Evolutionary conservation across 2,329 filamentous ascomycete species (phyloP).

Genomic region (Tolypocladium paradoxum): DNA sequence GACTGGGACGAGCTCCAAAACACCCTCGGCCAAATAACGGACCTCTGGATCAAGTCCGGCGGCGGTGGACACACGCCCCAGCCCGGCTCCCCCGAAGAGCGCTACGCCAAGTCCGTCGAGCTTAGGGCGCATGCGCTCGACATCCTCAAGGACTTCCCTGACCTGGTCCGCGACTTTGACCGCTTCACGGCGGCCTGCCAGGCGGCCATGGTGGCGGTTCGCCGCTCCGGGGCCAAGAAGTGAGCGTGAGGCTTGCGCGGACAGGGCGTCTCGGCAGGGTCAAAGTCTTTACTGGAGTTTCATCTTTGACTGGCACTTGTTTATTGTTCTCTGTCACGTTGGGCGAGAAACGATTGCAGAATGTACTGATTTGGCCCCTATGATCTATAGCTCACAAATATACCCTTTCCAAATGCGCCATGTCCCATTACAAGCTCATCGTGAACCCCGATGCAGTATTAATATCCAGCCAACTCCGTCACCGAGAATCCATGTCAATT

Average conservation of each 20-base stretch:
- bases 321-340: too few species aligned
- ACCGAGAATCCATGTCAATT: background rate
- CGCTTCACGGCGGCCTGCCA: constrained; percentile 10
- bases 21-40: constrained; percentile 6
- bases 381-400: background rate
- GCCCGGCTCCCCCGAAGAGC: constrained; percentile 1
- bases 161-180: constrained; percentile 17
- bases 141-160: constrained; percentile 15
- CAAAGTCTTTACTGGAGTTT: background rate
- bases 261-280: background rate
- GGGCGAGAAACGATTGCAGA: background rate
- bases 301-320: background rate
- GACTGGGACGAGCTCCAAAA: constrained; percentile 15
- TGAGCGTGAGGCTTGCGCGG: background rate
- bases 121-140: constrained; percentile 11
- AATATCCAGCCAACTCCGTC: background rate
- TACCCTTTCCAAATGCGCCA: background rate
- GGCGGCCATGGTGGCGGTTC: constrained; percentile 3
- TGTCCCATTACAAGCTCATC: background rate
- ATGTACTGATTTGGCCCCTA: background rate
- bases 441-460: background rate
- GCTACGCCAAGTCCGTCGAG: constrained; percentile 8
- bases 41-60: constrained; percentile 6
- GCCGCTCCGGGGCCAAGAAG: background rate
- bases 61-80: background rate